phyloP scores from a whole-genome alignment of 768 basidiomycete species.

The Leccinum aurantiacum region DNA sequence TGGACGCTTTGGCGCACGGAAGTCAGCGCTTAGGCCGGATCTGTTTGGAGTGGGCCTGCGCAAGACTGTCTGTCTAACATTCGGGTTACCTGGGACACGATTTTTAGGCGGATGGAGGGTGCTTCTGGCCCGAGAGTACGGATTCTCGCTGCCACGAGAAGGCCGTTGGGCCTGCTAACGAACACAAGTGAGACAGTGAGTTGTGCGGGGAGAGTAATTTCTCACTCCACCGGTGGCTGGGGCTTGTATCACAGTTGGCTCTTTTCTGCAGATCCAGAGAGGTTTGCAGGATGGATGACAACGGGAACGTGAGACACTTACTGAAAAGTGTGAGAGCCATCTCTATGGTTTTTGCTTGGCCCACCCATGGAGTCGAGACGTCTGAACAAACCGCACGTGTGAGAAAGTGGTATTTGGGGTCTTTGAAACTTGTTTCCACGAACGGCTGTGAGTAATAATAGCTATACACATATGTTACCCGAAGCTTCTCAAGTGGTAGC shows the following conservation, averaged over 20 bases:
- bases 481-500: conserved; percentile 8
- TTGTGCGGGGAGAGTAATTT: not conserved
- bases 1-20: conserved; percentile 23
- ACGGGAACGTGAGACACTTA: conserved; percentile 12
- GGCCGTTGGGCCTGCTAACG: conserved; percentile 9
- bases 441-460: not conserved
- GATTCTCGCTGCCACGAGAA: conserved; percentile 15
- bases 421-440: not conserved
- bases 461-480: conserved; percentile 12
- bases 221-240: conserved; percentile 20
- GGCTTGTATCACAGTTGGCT: conserved; percentile 22
- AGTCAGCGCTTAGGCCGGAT: not conserved
- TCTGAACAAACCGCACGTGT: no score
- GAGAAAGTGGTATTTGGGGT: no score
- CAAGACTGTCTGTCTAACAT: conserved; percentile 20
- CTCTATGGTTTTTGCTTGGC: conserved; percentile 27
- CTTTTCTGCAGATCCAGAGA: conserved; percentile 15
- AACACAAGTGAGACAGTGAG: conserved; percentile 5
- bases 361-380: conserved; percentile 5
- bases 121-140: conserved; percentile 5
- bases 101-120: not conserved
- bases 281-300: conserved; percentile 1
- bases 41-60: not conserved
- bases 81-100: conserved; percentile 25
- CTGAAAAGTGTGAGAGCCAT: conserved; percentile 23